A percentile compares a stretch with the other conserved stretches of the same genome.
phyloP scores from a whole-genome alignment of 2,329 filamentous ascomycete species.

The Aureobasidium sp. region DNA sequence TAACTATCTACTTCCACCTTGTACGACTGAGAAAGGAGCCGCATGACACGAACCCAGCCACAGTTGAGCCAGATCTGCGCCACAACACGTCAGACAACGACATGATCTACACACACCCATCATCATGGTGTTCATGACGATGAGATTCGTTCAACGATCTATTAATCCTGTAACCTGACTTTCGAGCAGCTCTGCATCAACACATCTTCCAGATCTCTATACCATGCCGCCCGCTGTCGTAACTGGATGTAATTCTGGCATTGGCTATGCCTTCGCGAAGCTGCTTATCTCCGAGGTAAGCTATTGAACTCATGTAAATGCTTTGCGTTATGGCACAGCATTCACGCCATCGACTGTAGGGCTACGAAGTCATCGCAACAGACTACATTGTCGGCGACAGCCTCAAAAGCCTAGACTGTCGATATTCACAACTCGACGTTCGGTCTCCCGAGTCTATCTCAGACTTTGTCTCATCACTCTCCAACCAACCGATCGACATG shows the following conservation, averaged over 20 bases:
- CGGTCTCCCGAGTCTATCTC: slow-evolving; percentile 30
- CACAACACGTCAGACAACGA: neutral
- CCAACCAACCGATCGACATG: slow-evolving; percentile 29
- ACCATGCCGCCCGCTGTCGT: slow-evolving; percentile 35
- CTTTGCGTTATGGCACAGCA: neutral
- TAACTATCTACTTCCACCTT: neutral
- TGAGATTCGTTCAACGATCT: neutral
- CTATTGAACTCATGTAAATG: neutral
- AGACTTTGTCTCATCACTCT: slow-evolving; percentile 27
- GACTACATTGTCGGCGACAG: slow-evolving; percentile 26
- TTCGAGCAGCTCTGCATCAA: slow-evolving; percentile 1
- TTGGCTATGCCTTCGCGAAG: slow-evolving; percentile 32
- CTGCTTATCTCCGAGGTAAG: slow-evolving; percentile 26
- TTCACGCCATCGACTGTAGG: slow-evolving; percentile 17
- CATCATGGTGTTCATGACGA: slow-evolving; percentile 10
- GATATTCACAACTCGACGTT: slow-evolving; percentile 29
- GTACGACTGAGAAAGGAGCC: neutral
- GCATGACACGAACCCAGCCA: neutral
- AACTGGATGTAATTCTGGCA: slow-evolving; percentile 37
- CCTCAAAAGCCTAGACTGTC: slow-evolving; percentile 28
- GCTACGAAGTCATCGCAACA: slow-evolving; percentile 29
- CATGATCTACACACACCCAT: neutral
- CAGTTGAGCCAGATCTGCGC: neutral
- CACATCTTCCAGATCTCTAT: neutral
- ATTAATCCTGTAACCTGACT: neutral